Evolutionary conservation across 2,329 filamentous ascomycete species (phyloP).

Genomic region (Cladosporium sp.): DNA sequence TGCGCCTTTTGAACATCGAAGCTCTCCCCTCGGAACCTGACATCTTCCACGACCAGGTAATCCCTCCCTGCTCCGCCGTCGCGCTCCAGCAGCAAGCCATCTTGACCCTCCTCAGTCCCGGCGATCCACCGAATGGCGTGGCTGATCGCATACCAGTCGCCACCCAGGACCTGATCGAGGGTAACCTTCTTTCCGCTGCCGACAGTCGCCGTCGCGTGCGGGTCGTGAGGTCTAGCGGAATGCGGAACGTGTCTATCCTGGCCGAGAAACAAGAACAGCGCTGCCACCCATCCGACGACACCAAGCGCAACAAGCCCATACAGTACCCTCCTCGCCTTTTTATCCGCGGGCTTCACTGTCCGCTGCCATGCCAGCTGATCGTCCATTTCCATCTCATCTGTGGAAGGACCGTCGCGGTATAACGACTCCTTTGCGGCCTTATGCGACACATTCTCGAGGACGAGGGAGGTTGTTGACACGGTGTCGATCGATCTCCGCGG

Average conservation of each 20-base stretch:
- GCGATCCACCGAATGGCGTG: constrained; percentile 72
- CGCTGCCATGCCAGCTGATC: constrained; percentile 41
- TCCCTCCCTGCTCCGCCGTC: constrained; percentile 56
- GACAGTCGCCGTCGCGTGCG: constrained; percentile 54
- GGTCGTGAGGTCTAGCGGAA: constrained; percentile 60
- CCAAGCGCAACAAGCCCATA: constrained; percentile 57
- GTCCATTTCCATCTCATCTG: constrained; percentile 46
- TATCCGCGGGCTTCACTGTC: constrained; percentile 53
- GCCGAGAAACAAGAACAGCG: constrained; percentile 60
- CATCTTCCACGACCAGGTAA: constrained; percentile 81
- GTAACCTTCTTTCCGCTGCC: constrained; percentile 67
- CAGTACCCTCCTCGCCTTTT: constrained; percentile 55
- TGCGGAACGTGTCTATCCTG: constrained; percentile 60
- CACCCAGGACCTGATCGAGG: constrained; percentile 61
- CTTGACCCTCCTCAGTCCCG: constrained; percentile 62
- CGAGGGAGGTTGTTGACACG: constrained; percentile 74
- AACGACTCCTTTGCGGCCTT: constrained; percentile 37
- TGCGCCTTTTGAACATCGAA: constrained; percentile 40
- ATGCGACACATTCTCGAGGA: constrained; percentile 71
- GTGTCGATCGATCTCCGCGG: constrained; percentile 58
- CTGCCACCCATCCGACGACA: constrained; percentile 61
- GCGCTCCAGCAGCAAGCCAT: constrained; percentile 77
- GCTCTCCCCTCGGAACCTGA: constrained; percentile 51
- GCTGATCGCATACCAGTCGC: constrained; percentile 57
- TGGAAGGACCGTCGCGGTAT: constrained; percentile 29